Evolutionary conservation across 257 asterid species (phyloP).

Genomic region (Solanum ossicruentum): DNA sequence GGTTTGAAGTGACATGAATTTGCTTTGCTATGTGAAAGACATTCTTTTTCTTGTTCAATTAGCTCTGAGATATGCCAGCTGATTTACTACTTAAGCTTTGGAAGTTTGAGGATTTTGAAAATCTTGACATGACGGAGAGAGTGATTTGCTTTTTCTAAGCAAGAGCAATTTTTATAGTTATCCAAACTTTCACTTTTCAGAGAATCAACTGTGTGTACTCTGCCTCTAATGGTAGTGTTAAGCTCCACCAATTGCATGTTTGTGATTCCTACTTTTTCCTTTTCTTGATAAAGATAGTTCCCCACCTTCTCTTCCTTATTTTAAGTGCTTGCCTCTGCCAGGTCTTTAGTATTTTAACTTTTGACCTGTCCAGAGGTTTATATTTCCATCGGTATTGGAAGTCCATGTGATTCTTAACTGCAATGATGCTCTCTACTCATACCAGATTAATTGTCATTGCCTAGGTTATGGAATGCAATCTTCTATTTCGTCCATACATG

Average conservation of each 20-base stretch:
- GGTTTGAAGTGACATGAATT: not conserved
- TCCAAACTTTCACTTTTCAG: not conserved
- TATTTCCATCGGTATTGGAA: not conserved
- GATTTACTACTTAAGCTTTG: not conserved
- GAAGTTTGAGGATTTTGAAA: not conserved
- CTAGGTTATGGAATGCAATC: not conserved
- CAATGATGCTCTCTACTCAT: not conserved
- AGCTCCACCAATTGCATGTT: not conserved
- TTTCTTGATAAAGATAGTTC: not conserved
- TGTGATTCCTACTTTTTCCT: not conserved
- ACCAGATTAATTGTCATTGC: not conserved
- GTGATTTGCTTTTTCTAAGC: not conserved
- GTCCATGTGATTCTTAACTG: not conserved
- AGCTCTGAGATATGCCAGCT: not conserved
- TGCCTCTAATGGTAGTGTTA: not conserved
- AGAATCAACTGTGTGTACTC: not conserved
- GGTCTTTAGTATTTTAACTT: not conserved
- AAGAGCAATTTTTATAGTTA: not conserved
- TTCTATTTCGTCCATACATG: not conserved
- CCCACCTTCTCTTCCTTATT: not conserved
- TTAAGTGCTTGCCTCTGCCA: not conserved
- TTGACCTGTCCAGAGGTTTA: not conserved
- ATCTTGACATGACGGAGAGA: not conserved
- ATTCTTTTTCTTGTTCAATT: not conserved
- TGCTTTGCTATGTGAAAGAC: not conserved